Evolutionary conservation across 805 yeast species (phyloP), one percentile per base, ranked within the genome.

Genomic region (Candida ortonii): DNA sequence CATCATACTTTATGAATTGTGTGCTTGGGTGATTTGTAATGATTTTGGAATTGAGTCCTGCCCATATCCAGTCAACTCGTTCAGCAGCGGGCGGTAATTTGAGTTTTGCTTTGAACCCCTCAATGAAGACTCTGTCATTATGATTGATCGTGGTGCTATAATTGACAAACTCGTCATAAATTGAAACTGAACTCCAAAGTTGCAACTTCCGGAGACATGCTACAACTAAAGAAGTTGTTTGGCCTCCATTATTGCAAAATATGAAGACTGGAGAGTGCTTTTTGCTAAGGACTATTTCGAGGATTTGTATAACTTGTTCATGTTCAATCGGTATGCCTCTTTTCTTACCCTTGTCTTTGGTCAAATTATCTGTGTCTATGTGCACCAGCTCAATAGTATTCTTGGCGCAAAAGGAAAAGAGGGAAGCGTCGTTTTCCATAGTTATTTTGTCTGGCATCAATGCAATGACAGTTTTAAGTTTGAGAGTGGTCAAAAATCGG

Each of bases 181-280:
- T 88, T 1, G 96, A 80, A 3, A 87, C 85, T 6, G 84, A 73
- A 7, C 93, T 80, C 98, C 98, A 93, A 47, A 82, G 77, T 16
- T 86, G 83, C 13, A 84, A 62, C 47, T 84, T 84, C 22, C 98
- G 62, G 23, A 88, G 62, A 55, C 97, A 88, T 4, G 96, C 97
- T 16, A 90, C 73, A 1, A 86, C 77, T 28, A 93, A 64, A 16
- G 90, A 76, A 0, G 95, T 85, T 2, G 85, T 82, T 44, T 86
- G 88, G 7, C 95, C 88, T 0, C 97, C 97, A 53, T 87, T 89
- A 16, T 80, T 63, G 57, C 97, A 90, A 59, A 90, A 96, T 5
- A 90, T 57, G 54, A 84, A 89, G 2, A 83, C 65, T 1, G 97
- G 96, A 8, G 80, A 73, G 44, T 69, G 63, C 13, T 71, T 70